Percentiles rank a stretch among this genome's conserved stretches.
phyloP scores from a whole-genome alignment of 2,329 filamentous ascomycete genomes.

The Ceratocystis harringtonii region DNA sequence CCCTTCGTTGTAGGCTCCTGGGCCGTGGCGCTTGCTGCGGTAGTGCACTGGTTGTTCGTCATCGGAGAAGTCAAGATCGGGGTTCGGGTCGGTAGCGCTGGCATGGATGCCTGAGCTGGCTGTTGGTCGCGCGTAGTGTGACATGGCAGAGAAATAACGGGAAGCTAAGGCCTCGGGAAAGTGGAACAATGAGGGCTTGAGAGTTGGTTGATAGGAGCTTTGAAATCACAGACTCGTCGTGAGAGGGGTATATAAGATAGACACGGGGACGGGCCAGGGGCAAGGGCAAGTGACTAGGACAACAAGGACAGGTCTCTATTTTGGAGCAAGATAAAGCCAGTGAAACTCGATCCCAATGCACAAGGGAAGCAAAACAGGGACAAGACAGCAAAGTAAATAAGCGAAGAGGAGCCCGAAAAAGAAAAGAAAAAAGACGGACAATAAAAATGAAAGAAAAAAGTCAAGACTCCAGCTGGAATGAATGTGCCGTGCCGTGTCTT shows the following conservation, averaged over 20 bases:
- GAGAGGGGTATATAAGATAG: neutral
- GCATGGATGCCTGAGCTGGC: neutral
- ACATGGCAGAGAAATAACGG: neutral
- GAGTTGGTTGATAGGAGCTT: too few species aligned
- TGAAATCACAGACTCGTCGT: neutral
- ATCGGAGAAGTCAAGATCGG: neutral
- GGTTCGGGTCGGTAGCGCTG: neutral
- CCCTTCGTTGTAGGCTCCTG: slow-evolving; percentile 18
- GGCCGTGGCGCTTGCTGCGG: neutral
- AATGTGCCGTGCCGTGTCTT: neutral
- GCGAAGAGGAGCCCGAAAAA: neutral
- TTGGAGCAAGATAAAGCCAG: neutral
- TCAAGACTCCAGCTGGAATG: neutral
- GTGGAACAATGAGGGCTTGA: neutral
- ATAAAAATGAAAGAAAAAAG: neutral
- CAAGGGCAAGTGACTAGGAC: neutral
- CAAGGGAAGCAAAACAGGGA: neutral
- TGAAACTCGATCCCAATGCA: neutral
- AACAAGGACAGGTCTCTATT: neutral
- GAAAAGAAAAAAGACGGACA: neutral
- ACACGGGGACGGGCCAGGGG: neutral
- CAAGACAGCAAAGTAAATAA: neutral
- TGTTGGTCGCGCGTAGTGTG: neutral
- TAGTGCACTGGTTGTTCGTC: slow-evolving; percentile 24
- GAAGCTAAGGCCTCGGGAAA: neutral